Percentiles rank a stretch among this genome's conserved stretches.
Evolutionary conservation across 1,284 basidiomycete species (phyloP).

Genomic region (Austroboletus rostrupii): DNA sequence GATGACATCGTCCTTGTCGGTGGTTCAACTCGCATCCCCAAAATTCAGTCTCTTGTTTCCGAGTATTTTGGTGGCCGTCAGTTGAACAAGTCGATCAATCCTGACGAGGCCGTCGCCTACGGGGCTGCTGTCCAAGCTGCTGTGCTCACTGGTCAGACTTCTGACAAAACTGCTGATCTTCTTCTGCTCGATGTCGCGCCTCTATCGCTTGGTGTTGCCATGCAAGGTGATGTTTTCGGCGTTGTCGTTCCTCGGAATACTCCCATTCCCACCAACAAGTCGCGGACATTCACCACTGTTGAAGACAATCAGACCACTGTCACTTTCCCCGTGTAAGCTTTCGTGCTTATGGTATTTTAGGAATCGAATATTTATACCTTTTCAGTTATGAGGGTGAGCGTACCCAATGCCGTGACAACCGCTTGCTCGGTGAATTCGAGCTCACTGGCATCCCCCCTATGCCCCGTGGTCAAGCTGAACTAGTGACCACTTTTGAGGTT

Average conservation of each 20-base stretch:
- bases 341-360: neutral
- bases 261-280: constrained; percentile 96
- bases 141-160: constrained; percentile 93
- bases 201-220: constrained; percentile 95
- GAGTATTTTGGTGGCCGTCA: constrained; percentile 97
- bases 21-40: constrained; percentile 99
- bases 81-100: constrained; percentile 98
- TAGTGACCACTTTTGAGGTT: constrained; percentile 95
- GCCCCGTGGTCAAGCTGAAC: constrained; percentile 94
- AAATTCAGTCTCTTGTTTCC: constrained; percentile 96
- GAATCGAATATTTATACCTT: constrained; percentile 9
- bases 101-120: constrained; percentile 92
- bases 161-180: constrained; percentile 93
- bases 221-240: constrained; percentile 97
- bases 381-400: constrained; percentile 92
- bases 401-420: constrained; percentile 95
- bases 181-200: constrained; percentile 95
- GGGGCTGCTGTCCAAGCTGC: constrained; percentile 97
- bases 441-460: constrained; percentile 95
- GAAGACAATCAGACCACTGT: constrained; percentile 99
- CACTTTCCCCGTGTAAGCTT: constrained; percentile 87
- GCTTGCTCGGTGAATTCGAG: constrained; percentile 96
- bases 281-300: constrained; percentile 92
- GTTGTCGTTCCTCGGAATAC: constrained; percentile 96
- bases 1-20: constrained; percentile 99